These are phyloP conservation scores for Xylaria sp. DNA, from an alignment of 2,329 filamentous ascomycete species.

Conservation along the genomic window DNA sequence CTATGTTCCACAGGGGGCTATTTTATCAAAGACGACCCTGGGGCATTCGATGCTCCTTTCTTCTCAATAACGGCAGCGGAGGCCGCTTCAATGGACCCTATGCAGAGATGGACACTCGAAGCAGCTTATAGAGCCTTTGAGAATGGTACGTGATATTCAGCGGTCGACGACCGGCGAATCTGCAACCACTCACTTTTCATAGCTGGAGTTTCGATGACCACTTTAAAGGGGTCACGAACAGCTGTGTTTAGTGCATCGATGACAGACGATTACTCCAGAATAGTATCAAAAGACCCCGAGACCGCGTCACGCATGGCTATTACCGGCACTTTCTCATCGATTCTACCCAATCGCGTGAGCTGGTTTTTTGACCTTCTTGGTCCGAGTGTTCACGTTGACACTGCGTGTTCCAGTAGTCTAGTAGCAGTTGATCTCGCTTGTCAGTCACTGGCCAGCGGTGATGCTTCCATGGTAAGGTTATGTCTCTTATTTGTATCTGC, in stretches of 20 bases:
- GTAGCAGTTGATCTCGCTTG: conserved; percentile 49
- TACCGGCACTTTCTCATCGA: conserved; percentile 49
- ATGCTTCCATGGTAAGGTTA: conserved; percentile 42
- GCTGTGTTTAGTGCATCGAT: conserved; percentile 55
- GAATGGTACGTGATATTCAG: conserved; percentile 45
- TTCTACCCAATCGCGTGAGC: conserved; percentile 55
- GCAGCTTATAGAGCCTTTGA: conserved; percentile 53
- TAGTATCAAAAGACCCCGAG: conserved; percentile 52
- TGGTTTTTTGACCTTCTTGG: conserved; percentile 56
- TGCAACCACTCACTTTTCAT: conserved; percentile 17
- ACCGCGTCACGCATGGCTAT: conserved; percentile 48
- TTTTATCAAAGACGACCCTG: conserved; percentile 52
- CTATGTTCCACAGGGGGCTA: conserved; percentile 44
- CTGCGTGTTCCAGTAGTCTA: conserved; percentile 54
- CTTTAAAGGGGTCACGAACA: conserved; percentile 47
- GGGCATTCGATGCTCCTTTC: conserved; percentile 54
- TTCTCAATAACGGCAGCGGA: conserved; percentile 54
- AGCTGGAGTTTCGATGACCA: conserved; percentile 51
- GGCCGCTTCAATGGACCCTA: conserved; percentile 53
- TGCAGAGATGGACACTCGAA: conserved; percentile 52
- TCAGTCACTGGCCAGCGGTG: conserved; percentile 42
- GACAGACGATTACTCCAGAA: conserved; percentile 52
- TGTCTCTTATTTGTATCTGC: not conserved
- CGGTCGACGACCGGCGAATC: not conserved
- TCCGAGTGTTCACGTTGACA: conserved; percentile 53